Percentiles rank a stretch among this genome's conserved stretches.
Evolutionary conservation across 139 green algal genomes (phyloP).

Genomic region (Chlorella sp.): DNA sequence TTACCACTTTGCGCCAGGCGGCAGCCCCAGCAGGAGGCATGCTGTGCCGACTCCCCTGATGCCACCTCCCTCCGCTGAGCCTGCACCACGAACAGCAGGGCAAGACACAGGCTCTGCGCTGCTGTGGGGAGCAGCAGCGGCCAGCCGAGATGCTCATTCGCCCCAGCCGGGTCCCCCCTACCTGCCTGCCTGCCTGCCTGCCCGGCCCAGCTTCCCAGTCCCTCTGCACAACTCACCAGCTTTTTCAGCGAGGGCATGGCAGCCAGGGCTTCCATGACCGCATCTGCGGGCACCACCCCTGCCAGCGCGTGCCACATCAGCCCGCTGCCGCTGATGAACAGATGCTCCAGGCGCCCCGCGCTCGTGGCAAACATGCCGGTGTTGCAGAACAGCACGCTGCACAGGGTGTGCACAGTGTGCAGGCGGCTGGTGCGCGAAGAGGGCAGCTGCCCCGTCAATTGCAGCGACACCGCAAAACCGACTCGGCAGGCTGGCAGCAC

Average conservation of each 20-base stretch:
- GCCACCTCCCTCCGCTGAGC: background rate
- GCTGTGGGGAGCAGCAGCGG: too few relatives aligned
- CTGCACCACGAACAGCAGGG: slow-evolving; percentile 30
- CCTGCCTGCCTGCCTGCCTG: too few relatives aligned
- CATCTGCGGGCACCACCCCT: background rate
- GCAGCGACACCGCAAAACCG: too few relatives aligned
- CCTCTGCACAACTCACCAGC: background rate
- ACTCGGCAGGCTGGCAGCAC: too few relatives aligned
- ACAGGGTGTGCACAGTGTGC: background rate
- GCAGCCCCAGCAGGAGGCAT: background rate
- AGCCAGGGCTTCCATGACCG: background rate
- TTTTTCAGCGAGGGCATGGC: background rate
- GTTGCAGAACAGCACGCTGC: slow-evolving; percentile 14
- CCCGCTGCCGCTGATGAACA: slow-evolving; percentile 17
- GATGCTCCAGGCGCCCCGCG: background rate
- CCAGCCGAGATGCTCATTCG: too few relatives aligned
- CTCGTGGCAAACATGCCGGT: background rate
- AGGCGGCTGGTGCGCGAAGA: too few relatives aligned
- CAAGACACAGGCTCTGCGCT: too few relatives aligned
- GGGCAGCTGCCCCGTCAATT: too few relatives aligned
- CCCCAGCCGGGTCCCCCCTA: too few relatives aligned
- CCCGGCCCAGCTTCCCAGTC: too few relatives aligned
- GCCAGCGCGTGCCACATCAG: slow-evolving; percentile 13
- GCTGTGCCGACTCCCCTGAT: background rate
- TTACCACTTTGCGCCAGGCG: background rate